A percentile compares a stretch with the other conserved stretches of the same genome.
These are phyloP conservation scores for Amanita inopinata DNA, from an alignment of 768 basidiomycete genomes.

Conservation along the genomic window DNA sequence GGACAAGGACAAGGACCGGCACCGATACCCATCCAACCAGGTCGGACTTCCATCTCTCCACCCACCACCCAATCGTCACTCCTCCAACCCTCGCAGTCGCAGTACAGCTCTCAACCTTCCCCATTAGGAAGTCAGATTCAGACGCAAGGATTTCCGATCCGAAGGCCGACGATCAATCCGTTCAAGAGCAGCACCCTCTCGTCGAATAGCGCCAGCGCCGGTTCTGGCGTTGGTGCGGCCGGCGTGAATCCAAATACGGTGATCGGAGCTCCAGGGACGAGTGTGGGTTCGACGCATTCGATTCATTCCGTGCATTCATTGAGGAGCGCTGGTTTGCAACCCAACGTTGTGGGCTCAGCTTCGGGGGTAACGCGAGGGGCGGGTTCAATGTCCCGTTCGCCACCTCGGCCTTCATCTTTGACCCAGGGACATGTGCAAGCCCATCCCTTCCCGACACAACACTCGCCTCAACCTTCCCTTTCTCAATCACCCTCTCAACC, in stretches of 20 bases:
- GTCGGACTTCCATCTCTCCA: neutral
- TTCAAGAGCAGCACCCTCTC: conserved; percentile 32
- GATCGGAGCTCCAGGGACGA: conserved; percentile 4
- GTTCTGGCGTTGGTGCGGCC: conserved; percentile 13
- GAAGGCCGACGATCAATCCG: conserved; percentile 16
- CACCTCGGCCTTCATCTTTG: conserved; percentile 1
- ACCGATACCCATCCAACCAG: neutral
- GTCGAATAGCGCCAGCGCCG: too few relatives aligned
- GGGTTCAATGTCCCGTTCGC: neutral
- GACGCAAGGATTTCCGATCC: conserved; percentile 3
- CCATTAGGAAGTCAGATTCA: neutral
- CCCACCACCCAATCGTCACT: neutral
- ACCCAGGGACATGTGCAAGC: neutral
- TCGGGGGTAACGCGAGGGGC: neutral
- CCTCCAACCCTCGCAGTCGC: neutral
- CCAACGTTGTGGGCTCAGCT: neutral
- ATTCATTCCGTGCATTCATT: conserved; percentile 5
- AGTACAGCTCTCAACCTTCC: neutral
- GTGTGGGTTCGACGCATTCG: conserved; percentile 5
- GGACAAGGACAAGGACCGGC: neutral
- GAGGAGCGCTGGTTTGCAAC: neutral
- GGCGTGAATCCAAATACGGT: neutral
- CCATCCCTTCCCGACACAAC: conserved; percentile 3
- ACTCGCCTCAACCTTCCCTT: conserved; percentile 24
- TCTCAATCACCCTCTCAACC: conserved; percentile 14